Conservation (phyloP, 352 stramenopile species). For the Pythium phragmitis region DNA sequence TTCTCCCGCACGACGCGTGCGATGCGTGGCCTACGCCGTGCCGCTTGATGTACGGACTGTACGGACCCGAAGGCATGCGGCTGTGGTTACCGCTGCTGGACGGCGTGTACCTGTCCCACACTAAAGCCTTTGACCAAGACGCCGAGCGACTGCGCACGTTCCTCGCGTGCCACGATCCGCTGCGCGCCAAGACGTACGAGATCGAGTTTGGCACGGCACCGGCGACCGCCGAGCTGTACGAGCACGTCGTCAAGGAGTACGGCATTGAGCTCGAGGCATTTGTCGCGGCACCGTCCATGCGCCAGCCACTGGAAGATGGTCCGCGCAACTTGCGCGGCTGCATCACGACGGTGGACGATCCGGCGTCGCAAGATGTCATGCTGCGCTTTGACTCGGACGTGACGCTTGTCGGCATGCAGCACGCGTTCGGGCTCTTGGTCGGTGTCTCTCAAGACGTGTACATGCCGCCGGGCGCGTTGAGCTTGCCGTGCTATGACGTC, state of each 20-base stretch:
- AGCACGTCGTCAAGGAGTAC: conserved; percentile 74
- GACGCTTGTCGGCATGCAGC: conserved; percentile 64
- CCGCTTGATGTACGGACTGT: conserved; percentile 66
- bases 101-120: conserved; percentile 65
- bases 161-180: conserved; percentile 72
- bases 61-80: conserved; percentile 69
- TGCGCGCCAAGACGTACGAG: conserved; percentile 78
- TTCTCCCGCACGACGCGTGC: conserved; percentile 40
- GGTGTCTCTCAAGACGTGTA: conserved; percentile 82
- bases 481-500: conserved; percentile 70
- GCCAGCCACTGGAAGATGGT: conserved; percentile 36
- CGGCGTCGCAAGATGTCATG: conserved; percentile 58
- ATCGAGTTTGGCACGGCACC: conserved; percentile 74
- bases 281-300: conserved; percentile 20
- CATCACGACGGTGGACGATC: conserved; percentile 59
- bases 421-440: conserved; percentile 68
- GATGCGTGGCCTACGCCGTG: conserved; percentile 59
- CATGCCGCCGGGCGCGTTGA: conserved; percentile 50
- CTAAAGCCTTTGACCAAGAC: conserved; percentile 60
- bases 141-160: conserved; percentile 54
- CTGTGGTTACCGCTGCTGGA: conserved; percentile 79
- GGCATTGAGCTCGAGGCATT: conserved; percentile 54
- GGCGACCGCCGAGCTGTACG: conserved; percentile 61
- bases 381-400: conserved; percentile 79
- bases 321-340: conserved; percentile 50